phyloP scores from a whole-genome alignment of 768 basidiomycete genomes.

The Suillus paluster region DNA sequence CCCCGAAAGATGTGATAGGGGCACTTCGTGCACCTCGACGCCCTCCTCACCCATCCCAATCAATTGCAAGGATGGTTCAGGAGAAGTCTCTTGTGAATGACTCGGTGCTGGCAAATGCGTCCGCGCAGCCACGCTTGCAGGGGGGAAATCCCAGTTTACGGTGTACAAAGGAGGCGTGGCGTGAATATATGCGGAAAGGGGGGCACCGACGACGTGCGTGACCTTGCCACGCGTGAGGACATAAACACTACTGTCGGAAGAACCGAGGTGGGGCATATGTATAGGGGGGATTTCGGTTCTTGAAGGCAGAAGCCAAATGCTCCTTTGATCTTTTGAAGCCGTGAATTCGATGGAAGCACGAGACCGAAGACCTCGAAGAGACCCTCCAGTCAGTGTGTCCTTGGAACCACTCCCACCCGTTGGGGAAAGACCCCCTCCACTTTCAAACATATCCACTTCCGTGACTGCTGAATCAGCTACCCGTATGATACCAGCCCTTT shows the following conservation, averaged over 20 bases:
- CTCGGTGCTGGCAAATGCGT: conserved; percentile 42
- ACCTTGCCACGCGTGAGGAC: conserved; percentile 71
- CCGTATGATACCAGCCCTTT: conserved; percentile 85
- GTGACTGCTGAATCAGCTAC: conserved; percentile 80
- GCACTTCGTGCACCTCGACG: conserved; percentile 73
- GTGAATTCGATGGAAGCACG: conserved; percentile 50
- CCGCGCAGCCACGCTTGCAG: conserved; percentile 58
- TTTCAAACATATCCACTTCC: conserved; percentile 68
- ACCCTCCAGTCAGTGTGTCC: conserved; percentile 24
- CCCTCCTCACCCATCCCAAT: conserved; percentile 73
- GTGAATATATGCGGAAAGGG: conserved; percentile 59
- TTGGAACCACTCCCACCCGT: conserved; percentile 26
- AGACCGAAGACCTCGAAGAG: conserved; percentile 36
- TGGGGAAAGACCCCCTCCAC: conserved; percentile 14
- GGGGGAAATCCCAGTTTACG: conserved; percentile 61
- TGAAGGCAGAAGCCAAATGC: conserved; percentile 31
- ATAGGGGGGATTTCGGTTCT: conserved; percentile 28
- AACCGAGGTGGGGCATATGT: conserved; percentile 21
- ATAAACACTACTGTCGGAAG: conserved; percentile 49
- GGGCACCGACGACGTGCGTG: conserved; percentile 70
- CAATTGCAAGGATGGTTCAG: conserved; percentile 62
- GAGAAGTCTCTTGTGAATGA: conserved; percentile 22
- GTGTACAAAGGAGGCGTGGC: conserved; percentile 54
- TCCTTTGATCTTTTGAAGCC: conserved; percentile 41
- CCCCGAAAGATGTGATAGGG: conserved; percentile 49